A percentile compares a stretch with the other conserved stretches of the same genome.
Conservation (phyloP, 2,329 filamentous ascomycete genomes). For the Atkinsonella hypoxylon region DNA sequence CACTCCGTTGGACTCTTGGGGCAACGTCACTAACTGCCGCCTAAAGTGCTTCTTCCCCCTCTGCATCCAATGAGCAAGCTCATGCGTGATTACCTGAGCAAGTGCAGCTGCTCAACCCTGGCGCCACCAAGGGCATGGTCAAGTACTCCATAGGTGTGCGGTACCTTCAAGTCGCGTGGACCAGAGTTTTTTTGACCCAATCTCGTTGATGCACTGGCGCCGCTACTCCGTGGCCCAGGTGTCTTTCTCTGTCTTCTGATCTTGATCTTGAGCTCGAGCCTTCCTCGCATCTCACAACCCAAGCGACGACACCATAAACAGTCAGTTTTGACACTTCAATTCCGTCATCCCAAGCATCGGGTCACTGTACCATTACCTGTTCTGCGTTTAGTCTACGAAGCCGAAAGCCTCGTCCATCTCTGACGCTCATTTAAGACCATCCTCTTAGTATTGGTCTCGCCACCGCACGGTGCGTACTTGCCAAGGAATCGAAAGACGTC, state of each 20-base stretch:
- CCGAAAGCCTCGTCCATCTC: background rate
- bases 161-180: slow-evolving; percentile 13
- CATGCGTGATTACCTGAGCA: background rate
- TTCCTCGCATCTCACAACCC: slow-evolving; percentile 17
- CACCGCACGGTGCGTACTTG: slow-evolving; percentile 3
- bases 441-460: background rate
- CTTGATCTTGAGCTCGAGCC: slow-evolving; percentile 20
- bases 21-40: slow-evolving; percentile 12
- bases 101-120: background rate
- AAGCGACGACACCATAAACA: slow-evolving; percentile 8
- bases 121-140: background rate
- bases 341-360: slow-evolving; percentile 4
- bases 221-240: slow-evolving; percentile 9
- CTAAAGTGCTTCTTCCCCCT: slow-evolving; percentile 1
- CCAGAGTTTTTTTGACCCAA: slow-evolving; percentile 6
- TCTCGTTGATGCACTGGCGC: slow-evolving; percentile 5
- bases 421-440: slow-evolving; percentile 4
- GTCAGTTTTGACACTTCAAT: background rate
- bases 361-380: background rate
- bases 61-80: slow-evolving; percentile 3
- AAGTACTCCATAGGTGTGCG: slow-evolving; percentile 1
- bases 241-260: slow-evolving; percentile 6
- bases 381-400: background rate
- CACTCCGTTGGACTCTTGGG: too few species aligned
- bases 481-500: slow-evolving; percentile 3